phyloP scores from a whole-genome alignment of 2,329 filamentous ascomycete species.

The Monilinia fructicola region DNA sequence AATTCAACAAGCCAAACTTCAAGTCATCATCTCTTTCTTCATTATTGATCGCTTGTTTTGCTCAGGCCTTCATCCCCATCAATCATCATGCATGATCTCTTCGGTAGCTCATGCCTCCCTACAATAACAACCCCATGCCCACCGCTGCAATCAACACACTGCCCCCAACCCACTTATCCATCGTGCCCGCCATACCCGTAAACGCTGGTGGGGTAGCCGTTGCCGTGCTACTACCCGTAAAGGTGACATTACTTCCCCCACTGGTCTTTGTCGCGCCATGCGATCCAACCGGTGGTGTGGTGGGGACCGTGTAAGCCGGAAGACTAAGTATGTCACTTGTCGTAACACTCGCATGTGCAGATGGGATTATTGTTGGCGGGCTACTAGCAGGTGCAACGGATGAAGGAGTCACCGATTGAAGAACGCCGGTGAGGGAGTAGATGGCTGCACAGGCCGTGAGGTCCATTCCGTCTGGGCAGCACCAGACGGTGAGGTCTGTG shows the following conservation, averaged over 20 bases:
- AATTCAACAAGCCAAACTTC: not conserved
- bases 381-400: not conserved
- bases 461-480: conserved; percentile 55
- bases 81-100: not conserved
- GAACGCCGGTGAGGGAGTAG: conserved; percentile 50
- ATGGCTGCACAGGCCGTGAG: conserved; percentile 55
- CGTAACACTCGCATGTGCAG: not conserved
- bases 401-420: conserved; percentile 36
- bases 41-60: not conserved
- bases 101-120: not conserved
- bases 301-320: not conserved
- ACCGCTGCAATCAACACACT: conserved; percentile 3
- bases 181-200: conserved; percentile 1
- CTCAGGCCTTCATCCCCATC: not conserved
- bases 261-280: conserved; percentile 5
- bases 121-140: conserved; percentile 16
- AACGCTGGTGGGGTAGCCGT: not conserved
- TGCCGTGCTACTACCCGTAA: not conserved
- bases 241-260: conserved; percentile 8
- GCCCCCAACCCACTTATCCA: conserved; percentile 2
- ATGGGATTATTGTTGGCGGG: not conserved
- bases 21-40: not conserved
- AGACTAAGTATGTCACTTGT: not conserved
- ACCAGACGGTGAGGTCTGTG: conserved; percentile 52
- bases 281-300: conserved; percentile 1